These are phyloP conservation scores for Candida silvatica DNA, from an alignment of 805 yeast genomes.

Conservation along the genomic window DNA sequence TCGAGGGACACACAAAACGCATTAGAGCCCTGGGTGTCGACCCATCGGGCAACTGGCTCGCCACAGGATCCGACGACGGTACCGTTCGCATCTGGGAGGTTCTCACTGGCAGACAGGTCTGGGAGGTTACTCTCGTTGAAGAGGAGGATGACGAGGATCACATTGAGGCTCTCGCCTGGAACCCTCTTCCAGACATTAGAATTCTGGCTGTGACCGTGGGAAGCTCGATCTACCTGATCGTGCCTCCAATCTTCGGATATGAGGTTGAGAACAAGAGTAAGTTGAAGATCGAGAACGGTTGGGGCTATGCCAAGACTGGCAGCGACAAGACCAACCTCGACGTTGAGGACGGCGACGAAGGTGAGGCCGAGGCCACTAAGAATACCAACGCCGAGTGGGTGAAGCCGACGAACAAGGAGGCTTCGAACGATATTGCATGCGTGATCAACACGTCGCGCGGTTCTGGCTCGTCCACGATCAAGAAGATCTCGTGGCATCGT, in stretches of 20 bases:
- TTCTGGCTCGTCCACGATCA: constrained; percentile 45
- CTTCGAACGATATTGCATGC: constrained; percentile 58
- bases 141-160: constrained; percentile 63
- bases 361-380: constrained; percentile 17
- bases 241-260: constrained; percentile 88
- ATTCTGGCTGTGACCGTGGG: constrained; percentile 81
- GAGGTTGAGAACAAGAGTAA: constrained; percentile 78
- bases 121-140: constrained; percentile 39
- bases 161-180: constrained; percentile 81
- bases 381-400: constrained; percentile 64
- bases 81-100: constrained; percentile 95
- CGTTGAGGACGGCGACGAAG: constrained; percentile 32
- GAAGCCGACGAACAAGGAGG: constrained; percentile 61
- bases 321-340: constrained; percentile 18
- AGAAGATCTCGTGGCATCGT: constrained; percentile 89
- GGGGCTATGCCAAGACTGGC: constrained; percentile 60
- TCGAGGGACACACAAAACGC: constrained; percentile 75
- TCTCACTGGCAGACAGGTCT: constrained; percentile 89
- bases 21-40: constrained; percentile 79
- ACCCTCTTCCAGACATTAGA: constrained; percentile 70
- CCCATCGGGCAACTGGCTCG: constrained; percentile 89
- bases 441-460: constrained; percentile 48
- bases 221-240: constrained; percentile 65
- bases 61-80: constrained; percentile 98
- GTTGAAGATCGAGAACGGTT: constrained; percentile 78